A percentile compares a stretch with the other conserved stretches of the same genome.
phyloP scores from a whole-genome alignment of 2,329 filamentous ascomycete genomes.

The Thielaviopsis euricoi region DNA sequence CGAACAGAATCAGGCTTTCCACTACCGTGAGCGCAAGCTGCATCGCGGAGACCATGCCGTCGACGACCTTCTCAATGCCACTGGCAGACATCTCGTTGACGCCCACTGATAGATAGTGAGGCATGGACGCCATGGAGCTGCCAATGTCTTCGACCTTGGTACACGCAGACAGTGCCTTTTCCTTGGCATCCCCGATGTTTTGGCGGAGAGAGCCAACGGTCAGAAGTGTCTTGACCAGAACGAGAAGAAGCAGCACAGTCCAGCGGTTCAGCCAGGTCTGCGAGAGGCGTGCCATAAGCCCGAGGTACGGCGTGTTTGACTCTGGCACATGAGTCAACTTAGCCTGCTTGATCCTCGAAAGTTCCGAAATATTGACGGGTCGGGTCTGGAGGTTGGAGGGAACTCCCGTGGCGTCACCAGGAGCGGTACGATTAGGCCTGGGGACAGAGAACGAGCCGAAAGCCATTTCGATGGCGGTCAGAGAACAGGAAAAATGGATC shows the following conservation, averaged over 20 bases:
- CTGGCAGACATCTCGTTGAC: constrained; percentile 73
- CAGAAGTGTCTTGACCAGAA: constrained; percentile 67
- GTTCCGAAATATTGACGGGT: constrained; percentile 21
- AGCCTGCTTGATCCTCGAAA: constrained; percentile 18
- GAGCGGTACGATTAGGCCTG: neutral
- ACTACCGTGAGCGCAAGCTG: constrained; percentile 66
- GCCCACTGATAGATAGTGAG: constrained; percentile 77
- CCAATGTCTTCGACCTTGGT: constrained; percentile 84
- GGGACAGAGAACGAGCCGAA: neutral
- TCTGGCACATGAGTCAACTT: constrained; percentile 44
- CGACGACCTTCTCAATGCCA: constrained; percentile 65
- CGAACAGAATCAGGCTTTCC: constrained; percentile 76
- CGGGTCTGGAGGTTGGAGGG: constrained; percentile 23
- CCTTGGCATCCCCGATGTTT: constrained; percentile 59
- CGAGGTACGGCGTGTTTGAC: constrained; percentile 71
- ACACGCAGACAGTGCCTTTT: constrained; percentile 75
- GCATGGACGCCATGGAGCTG: constrained; percentile 95
- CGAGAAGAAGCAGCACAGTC: constrained; percentile 77
- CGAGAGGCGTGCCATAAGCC: constrained; percentile 73
- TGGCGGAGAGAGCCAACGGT: constrained; percentile 56
- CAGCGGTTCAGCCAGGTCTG: constrained; percentile 97
- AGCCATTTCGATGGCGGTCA: neutral
- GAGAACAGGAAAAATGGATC: neutral
- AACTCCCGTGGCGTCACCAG: constrained; percentile 14
- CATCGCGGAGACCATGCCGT: constrained; percentile 64